phyloP scores from a whole-genome alignment of 2,329 filamentous ascomycete species.

The Aureobasidium sp. region DNA sequence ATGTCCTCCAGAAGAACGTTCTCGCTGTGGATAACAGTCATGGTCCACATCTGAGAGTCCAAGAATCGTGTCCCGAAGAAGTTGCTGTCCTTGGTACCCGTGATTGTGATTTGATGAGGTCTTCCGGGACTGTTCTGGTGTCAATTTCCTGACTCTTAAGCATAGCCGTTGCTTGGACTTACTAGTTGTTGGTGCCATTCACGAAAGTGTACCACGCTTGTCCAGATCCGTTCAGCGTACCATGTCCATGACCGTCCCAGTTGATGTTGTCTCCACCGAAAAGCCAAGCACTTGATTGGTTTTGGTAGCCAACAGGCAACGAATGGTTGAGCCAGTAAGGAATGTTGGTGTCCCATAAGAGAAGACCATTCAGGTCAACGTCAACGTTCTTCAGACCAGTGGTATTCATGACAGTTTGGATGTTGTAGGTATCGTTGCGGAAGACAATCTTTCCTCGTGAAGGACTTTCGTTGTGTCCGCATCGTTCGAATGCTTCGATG shows the following conservation, averaged over 20 bases:
- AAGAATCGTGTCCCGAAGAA: slow-evolving; percentile 46
- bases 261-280: slow-evolving; percentile 49
- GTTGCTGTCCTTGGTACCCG: slow-evolving; percentile 41
- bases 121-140: slow-evolving; percentile 31
- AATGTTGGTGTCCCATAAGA: slow-evolving; percentile 40
- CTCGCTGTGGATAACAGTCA: slow-evolving; percentile 46
- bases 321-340: slow-evolving; percentile 48
- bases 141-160: not conserved
- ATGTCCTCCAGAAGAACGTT: slow-evolving; percentile 46
- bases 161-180: not conserved
- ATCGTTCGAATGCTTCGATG: slow-evolving; percentile 43
- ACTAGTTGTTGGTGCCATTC: slow-evolving; percentile 39
- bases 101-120: slow-evolving; percentile 49
- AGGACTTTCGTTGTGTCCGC: slow-evolving; percentile 36
- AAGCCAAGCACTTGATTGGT: slow-evolving; percentile 49
- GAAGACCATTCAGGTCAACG: slow-evolving; percentile 43
- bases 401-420: slow-evolving; percentile 46
- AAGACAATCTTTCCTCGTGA: slow-evolving; percentile 45
- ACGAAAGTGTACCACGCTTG: slow-evolving; percentile 52
- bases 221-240: slow-evolving; percentile 54
- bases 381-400: slow-evolving; percentile 41
- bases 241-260: slow-evolving; percentile 44
- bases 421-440: slow-evolving; percentile 42
- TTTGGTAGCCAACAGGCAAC: slow-evolving; percentile 48
- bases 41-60: slow-evolving; percentile 53